phyloP scores from a whole-genome alignment of 2,329 filamentous ascomycete species.

The Cladosporium sp. region DNA sequence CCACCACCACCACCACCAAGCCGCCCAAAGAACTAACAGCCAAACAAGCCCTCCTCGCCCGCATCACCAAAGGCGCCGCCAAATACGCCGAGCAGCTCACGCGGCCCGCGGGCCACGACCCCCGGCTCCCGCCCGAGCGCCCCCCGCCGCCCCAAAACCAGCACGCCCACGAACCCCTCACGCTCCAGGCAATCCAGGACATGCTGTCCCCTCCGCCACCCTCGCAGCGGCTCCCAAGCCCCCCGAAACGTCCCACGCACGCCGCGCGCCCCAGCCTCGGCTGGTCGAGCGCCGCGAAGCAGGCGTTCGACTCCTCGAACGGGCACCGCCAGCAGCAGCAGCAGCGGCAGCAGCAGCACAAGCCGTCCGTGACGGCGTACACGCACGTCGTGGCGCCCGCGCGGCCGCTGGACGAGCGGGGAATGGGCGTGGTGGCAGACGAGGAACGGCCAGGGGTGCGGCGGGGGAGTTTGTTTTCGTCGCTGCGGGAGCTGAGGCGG shows the following conservation, averaged over 20 bases:
- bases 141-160: neutral
- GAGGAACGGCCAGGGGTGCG: neutral
- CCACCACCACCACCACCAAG: neutral
- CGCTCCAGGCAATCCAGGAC: slow-evolving; percentile 6
- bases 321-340: neutral
- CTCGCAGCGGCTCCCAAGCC: neutral
- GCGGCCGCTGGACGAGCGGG: slow-evolving; percentile 18
- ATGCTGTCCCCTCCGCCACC: slow-evolving; percentile 12
- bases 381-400: slow-evolving; percentile 17
- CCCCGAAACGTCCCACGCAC: slow-evolving; percentile 7
- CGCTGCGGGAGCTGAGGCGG: slow-evolving; percentile 7
- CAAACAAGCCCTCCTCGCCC: slow-evolving; percentile 17
- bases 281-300: slow-evolving; percentile 21
- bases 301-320: slow-evolving; percentile 15
- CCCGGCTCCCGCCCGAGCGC: neutral
- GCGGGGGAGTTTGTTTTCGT: slow-evolving; percentile 4
- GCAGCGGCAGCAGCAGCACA: neutral
- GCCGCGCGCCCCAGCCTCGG: slow-evolving; percentile 15
- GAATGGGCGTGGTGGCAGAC: slow-evolving; percentile 2
- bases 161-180: neutral
- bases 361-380: neutral
- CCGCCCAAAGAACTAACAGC: slow-evolving; percentile 5
- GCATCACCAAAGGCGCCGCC: slow-evolving; percentile 15
- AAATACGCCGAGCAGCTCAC: slow-evolving; percentile 19
- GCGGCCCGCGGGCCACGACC: slow-evolving; percentile 6